Percentiles rank a stretch among this genome's conserved stretches.
Evolutionary conservation across 192 early-diverging fungal genomes (phyloP).

Genomic region (Coemansia sp.): DNA sequence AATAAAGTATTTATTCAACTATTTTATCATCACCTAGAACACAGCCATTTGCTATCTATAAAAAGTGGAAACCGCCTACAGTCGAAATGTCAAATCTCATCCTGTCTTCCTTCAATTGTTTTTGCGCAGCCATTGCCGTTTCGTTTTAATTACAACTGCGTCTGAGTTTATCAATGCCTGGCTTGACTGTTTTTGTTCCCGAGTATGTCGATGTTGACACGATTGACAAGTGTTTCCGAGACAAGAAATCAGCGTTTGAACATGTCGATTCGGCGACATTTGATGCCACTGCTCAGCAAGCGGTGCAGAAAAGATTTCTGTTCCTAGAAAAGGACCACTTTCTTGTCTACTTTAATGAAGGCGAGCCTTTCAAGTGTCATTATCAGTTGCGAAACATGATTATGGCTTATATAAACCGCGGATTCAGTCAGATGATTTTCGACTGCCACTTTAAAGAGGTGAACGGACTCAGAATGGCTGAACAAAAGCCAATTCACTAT

Average conservation of each 20-base stretch:
- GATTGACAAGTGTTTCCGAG: not conserved
- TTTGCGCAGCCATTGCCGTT: not conserved
- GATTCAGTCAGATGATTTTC: not conserved
- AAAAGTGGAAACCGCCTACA: not conserved
- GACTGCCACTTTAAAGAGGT: not conserved
- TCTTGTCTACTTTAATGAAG: not conserved
- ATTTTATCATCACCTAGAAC: no score
- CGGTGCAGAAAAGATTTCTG: not conserved
- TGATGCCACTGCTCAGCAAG: not conserved
- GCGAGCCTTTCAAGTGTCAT: slow-evolving; percentile 7
- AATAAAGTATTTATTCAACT: no score
- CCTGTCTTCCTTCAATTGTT: not conserved
- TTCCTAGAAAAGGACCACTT: slow-evolving; percentile 9
- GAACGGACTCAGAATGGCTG: not conserved
- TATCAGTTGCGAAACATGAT: slow-evolving; percentile 1
- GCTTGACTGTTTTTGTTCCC: not conserved
- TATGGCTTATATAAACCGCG: not conserved
- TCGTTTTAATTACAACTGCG: not conserved
- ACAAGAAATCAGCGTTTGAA: not conserved
- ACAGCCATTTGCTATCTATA: not conserved
- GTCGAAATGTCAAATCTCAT: not conserved
- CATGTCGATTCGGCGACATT: slow-evolving; percentile 3
- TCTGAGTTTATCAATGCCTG: not conserved
- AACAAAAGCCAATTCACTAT: slow-evolving; percentile 1
- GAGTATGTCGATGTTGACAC: slow-evolving; percentile 8